Conservation (phyloP, 176 grass and related monocot species). For the Raddia guianensis region DNA sequence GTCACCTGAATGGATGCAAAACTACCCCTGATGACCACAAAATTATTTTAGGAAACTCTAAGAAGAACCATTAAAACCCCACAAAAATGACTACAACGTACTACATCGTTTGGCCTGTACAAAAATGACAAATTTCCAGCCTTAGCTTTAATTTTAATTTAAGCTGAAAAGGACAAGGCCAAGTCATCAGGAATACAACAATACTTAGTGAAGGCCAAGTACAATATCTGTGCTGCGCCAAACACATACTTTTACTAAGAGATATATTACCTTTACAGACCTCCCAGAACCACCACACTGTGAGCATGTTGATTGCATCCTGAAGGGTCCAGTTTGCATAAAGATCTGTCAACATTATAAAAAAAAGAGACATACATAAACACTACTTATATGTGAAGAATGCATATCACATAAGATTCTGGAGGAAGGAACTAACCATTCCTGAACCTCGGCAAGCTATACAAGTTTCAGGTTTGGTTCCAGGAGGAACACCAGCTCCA, state of each 20-base stretch:
- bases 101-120: too few species aligned
- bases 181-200: too few species aligned
- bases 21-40: too few species aligned
- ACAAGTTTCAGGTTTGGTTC: slow-evolving; percentile 95
- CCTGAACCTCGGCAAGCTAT: slow-evolving; percentile 78
- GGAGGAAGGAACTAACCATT: slow-evolving; percentile 65
- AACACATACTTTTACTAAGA: neutral
- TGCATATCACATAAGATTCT: neutral
- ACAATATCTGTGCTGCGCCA: neutral
- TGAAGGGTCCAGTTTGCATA: slow-evolving; percentile 90
- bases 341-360: slow-evolving; percentile 50
- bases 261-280: slow-evolving; percentile 63
- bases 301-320: slow-evolving; percentile 76
- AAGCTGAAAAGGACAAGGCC: too few species aligned
- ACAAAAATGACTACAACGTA: too few species aligned
- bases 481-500: slow-evolving; percentile 87
- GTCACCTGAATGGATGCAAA: neutral
- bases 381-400: slow-evolving; percentile 7
- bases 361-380: slow-evolving; percentile 36
- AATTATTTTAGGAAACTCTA: too few species aligned
- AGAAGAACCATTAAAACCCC: too few species aligned
- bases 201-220: neutral
- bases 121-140: too few species aligned
- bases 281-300: slow-evolving; percentile 87
- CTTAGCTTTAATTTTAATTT: too few species aligned